Conservation (phyloP, 345 rosid genomes). For the Salix dunnii region DNA sequence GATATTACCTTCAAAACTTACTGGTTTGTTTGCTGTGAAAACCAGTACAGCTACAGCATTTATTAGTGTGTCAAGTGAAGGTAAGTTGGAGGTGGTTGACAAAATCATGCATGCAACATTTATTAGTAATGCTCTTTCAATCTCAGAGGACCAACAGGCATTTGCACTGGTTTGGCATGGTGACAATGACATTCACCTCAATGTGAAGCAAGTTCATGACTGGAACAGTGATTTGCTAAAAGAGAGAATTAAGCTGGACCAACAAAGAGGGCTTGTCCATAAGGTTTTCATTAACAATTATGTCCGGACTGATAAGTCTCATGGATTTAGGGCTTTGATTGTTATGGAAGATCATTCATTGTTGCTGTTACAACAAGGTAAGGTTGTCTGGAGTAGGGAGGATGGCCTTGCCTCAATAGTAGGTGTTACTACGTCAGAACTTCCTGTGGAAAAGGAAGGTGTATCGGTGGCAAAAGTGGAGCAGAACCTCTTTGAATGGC, state of each 20-base stretch:
- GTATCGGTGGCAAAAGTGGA: conserved; percentile 93
- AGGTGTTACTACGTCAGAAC: conserved; percentile 82
- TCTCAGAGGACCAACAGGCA: conserved; percentile 60
- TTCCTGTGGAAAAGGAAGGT: conserved; percentile 81
- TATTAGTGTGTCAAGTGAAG: conserved; percentile 50
- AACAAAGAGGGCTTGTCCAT: conserved; percentile 65
- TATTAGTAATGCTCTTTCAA: conserved; percentile 69
- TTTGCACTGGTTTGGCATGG: conserved; percentile 68
- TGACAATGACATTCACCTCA: conserved; percentile 56
- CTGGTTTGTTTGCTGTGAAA: conserved; percentile 59
- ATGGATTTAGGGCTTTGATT: conserved; percentile 95
- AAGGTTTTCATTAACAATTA: conserved; percentile 92
- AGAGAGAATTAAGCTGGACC: conserved; percentile 69
- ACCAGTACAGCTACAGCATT: conserved; percentile 37
- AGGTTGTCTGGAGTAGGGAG: conserved; percentile 93
- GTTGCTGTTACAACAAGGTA: conserved; percentile 86
- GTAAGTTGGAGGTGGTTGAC: conserved; percentile 66
- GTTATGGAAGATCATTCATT: conserved; percentile 99
- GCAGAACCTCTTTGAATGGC: conserved; percentile 93
- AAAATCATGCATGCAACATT: conserved; percentile 52
- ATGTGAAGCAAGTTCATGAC: conserved; percentile 62
- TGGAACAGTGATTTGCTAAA: conserved; percentile 67
- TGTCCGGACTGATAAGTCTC: conserved; percentile 80
- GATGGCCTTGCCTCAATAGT: conserved; percentile 87
- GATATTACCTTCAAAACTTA: conserved; percentile 53